These are phyloP conservation scores for Ganoderma resinaceum DNA, from an alignment of 1,284 basidiomycete genomes.

Conservation along the genomic window DNA sequence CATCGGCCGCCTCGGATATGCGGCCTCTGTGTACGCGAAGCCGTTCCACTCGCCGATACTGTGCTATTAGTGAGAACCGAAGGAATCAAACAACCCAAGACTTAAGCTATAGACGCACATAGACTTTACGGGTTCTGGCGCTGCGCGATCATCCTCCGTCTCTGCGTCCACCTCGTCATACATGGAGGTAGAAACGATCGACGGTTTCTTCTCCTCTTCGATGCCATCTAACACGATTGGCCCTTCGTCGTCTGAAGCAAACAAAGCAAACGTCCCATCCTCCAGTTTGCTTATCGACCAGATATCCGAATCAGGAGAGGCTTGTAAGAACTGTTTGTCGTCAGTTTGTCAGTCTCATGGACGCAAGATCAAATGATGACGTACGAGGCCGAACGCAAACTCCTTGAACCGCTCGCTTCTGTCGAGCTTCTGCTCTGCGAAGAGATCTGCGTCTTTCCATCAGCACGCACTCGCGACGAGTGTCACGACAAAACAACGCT, in stretches of 20 bases:
- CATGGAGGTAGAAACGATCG: background rate
- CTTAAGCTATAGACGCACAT: conserved; percentile 13
- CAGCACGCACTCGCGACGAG: background rate
- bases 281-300: background rate
- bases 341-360: background rate
- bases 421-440: conserved; percentile 41
- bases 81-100: background rate
- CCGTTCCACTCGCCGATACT: conserved; percentile 22
- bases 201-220: background rate
- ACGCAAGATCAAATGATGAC: background rate
- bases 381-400: conserved; percentile 38
- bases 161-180: conserved; percentile 14
- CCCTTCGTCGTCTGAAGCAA: background rate
- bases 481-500: background rate
- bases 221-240: conserved; percentile 4
- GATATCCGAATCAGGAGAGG: background rate
- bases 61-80: background rate
- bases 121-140: background rate
- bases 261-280: background rate
- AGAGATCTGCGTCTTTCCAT: conserved; percentile 41
- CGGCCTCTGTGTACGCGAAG: background rate
- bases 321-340: conserved; percentile 1
- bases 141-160: conserved; percentile 15
- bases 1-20: conserved; percentile 16
- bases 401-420: conserved; percentile 32